phyloP scores from a whole-genome alignment of 192 early-diverging fungal species.

The Geranomyces michiganensis region DNA sequence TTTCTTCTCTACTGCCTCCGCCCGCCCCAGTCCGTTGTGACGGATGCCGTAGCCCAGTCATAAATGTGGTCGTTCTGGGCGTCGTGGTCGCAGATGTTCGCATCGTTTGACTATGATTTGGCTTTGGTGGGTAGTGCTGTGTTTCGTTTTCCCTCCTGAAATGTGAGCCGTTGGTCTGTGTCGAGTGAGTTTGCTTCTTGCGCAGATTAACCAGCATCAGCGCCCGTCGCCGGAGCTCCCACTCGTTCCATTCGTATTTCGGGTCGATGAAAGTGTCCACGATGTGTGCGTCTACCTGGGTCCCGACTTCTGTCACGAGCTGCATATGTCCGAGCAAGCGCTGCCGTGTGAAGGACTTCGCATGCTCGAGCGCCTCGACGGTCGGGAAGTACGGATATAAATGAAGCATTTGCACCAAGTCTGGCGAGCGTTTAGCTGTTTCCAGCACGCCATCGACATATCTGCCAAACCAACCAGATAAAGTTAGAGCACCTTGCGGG shows the following conservation, averaged over 20 bases:
- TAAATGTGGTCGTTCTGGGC: conserved; percentile 46
- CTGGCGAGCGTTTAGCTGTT: conserved; percentile 45
- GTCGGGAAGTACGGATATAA: conserved; percentile 65
- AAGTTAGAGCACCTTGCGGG: background rate
- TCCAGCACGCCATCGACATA: conserved; percentile 55
- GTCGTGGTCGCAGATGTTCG: conserved; percentile 42
- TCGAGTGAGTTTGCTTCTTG: conserved; percentile 59
- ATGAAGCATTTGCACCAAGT: conserved; percentile 58
- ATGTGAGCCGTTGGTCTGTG: conserved; percentile 51
- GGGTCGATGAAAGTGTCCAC: conserved; percentile 51
- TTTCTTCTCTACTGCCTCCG: background rate
- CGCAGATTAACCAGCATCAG: conserved; percentile 64
- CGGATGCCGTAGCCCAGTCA: conserved; percentile 47
- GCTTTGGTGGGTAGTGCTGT: conserved; percentile 60
- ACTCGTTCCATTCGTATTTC: conserved; percentile 68
- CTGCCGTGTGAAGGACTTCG: conserved; percentile 58
- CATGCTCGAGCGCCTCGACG: conserved; percentile 60
- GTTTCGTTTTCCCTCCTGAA: conserved; percentile 59
- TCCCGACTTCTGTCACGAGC: conserved; percentile 56
- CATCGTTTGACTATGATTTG: conserved; percentile 48
- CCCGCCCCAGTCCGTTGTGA: conserved; percentile 4
- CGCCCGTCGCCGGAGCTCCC: conserved; percentile 57
- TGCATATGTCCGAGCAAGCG: conserved; percentile 56
- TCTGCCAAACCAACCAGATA: conserved; percentile 20
- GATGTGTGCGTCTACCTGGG: conserved; percentile 64